Evolutionary conservation across 2,329 filamentous ascomycete species (phyloP).

Genomic region (Nannizzia gypsea): DNA sequence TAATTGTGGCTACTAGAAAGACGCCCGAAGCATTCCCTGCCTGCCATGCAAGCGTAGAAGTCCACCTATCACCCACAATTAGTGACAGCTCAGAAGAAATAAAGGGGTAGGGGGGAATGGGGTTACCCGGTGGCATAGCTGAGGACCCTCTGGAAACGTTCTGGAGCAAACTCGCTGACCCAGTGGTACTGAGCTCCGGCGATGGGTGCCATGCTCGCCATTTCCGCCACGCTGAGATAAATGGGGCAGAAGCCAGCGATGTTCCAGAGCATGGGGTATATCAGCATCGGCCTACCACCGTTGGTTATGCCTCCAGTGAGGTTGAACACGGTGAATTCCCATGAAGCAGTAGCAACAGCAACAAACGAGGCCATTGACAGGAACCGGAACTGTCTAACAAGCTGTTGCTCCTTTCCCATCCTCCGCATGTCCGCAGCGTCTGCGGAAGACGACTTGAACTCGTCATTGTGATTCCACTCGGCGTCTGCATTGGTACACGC

Average conservation of each 20-base stretch:
- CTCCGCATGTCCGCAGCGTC: slow-evolving; percentile 12
- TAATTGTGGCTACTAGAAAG: slow-evolving; percentile 35
- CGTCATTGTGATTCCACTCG: slow-evolving; percentile 5
- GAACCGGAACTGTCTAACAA: slow-evolving; percentile 11
- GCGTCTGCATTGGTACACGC: slow-evolving; percentile 1
- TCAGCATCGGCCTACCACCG: slow-evolving; percentile 10
- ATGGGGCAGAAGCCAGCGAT: slow-evolving; percentile 13
- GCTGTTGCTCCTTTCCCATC: slow-evolving; percentile 14
- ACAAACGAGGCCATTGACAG: slow-evolving; percentile 13
- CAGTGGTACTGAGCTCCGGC: slow-evolving; percentile 32
- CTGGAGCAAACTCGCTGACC: slow-evolving; percentile 26
- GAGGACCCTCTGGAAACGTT: slow-evolving; percentile 22
- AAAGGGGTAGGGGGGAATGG: too few relatives aligned
- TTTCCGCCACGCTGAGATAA: slow-evolving; percentile 11
- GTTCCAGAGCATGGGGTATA: slow-evolving; percentile 12
- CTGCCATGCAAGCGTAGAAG: slow-evolving; percentile 36
- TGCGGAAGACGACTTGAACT: slow-evolving; percentile 8
- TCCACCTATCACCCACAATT: slow-evolving; percentile 23
- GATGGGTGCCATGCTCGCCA: slow-evolving; percentile 21
- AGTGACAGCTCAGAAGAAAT: too few relatives aligned
- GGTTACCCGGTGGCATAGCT: slow-evolving; percentile 24
- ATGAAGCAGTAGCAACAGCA: slow-evolving; percentile 9
- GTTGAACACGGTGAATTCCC: slow-evolving; percentile 11
- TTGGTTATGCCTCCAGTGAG: slow-evolving; percentile 9
- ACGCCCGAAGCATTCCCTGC: slow-evolving; percentile 34